Percentiles rank a stretch among this genome's conserved stretches.
Conservation (phyloP, 129 eudicot genomes). For the Pseudognaphalium luteoalbum region DNA sequence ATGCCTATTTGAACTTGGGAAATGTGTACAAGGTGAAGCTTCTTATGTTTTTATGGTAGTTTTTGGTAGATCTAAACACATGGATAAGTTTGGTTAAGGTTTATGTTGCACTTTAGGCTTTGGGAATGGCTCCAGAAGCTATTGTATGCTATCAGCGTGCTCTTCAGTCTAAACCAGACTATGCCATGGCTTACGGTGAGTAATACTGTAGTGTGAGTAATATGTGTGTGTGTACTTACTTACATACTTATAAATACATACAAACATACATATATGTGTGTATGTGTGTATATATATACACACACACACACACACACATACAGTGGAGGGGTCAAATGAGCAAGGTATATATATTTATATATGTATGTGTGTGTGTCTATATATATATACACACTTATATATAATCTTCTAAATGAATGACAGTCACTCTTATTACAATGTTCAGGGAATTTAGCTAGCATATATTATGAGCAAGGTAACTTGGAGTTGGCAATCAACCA, state of each 20-base stretch:
- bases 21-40: constrained; percentile 81
- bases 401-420: constrained; percentile 14
- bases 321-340: no score
- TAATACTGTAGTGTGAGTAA: neutral
- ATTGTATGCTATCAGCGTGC: constrained; percentile 85
- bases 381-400: constrained; percentile 3
- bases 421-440: constrained; percentile 11
- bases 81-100: constrained; percentile 21
- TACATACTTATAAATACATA: neutral
- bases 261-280: neutral
- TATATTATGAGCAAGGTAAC: constrained; percentile 89
- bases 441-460: constrained; percentile 85
- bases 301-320: neutral
- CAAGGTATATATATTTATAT: no score
- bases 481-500: constrained; percentile 84
- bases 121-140: constrained; percentile 88
- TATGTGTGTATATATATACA: neutral
- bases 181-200: constrained; percentile 92
- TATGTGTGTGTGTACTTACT: neutral
- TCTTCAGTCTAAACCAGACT: constrained; percentile 82
- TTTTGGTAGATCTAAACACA: constrained; percentile 29
- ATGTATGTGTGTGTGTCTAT: neutral
- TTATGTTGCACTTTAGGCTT: constrained; percentile 53
- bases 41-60: constrained; percentile 26
- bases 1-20: constrained; percentile 87